Evolutionary conservation across 1,139 yeast species (phyloP).

Genomic region (Suhomyces guaymorum): DNA sequence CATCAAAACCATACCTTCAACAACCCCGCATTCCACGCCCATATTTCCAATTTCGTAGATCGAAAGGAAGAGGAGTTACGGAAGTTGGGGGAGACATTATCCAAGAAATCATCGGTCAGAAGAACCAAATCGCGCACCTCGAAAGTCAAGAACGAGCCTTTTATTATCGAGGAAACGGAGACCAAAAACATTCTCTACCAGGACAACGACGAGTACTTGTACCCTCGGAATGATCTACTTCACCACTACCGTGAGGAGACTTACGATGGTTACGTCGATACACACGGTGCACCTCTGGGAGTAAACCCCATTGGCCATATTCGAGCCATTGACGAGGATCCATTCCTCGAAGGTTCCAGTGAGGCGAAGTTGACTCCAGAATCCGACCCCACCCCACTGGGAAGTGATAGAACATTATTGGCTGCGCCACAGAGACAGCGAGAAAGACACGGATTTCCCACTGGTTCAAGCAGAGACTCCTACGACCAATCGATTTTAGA

Average conservation of each 20-base stretch:
- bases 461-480: constrained; percentile 3
- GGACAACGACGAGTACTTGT: constrained; percentile 9
- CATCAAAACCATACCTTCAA: too few species aligned
- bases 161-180: constrained; percentile 15
- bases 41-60: constrained; percentile 5
- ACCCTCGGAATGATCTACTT: constrained; percentile 8
- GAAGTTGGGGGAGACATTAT: constrained; percentile 33
- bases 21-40: too few species aligned
- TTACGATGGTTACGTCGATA: constrained; percentile 19
- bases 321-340: constrained; percentile 1
- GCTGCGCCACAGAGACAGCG: not conserved
- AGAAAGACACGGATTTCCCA: constrained; percentile 1
- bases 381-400: not conserved
- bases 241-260: constrained; percentile 22
- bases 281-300: constrained; percentile 4
- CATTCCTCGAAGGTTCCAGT: constrained; percentile 2
- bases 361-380: constrained; percentile 1
- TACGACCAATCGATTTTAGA: constrained; percentile 24
- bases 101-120: constrained; percentile 17
- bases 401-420: not conserved
- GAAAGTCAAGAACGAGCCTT: constrained; percentile 6
- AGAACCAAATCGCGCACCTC: constrained; percentile 9
- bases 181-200: constrained; percentile 17
- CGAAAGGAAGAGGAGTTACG: constrained; percentile 31
- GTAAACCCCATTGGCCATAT: not conserved